Base-by-base conservation (phyloP, 169 alveolate genomes). In the Plasmodium chabaudi region DNA sequence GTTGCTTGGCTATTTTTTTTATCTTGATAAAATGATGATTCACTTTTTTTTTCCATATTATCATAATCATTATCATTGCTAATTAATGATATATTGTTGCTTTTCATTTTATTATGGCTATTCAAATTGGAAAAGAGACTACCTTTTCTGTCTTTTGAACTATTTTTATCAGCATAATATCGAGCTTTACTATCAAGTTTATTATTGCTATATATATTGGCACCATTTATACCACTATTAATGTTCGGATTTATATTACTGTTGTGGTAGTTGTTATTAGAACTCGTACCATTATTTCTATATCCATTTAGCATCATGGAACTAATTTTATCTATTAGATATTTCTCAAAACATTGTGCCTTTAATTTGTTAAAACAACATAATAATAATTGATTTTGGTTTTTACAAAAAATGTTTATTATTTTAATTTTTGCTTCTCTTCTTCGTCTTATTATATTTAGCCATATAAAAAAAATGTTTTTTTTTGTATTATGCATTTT, bases 381-480 rank as follows among this genome's bases (percentile, higher is more conserved):
- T 34, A 5, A 49, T 77, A 77, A 77, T 77, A 77, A 68, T 47
- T 68, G 42, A 6, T 77, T 34, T 44, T 63, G 46, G 56, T 77
- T 77, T 49, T 77, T 77, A 34, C 65, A 67, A 63, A 77, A 39
- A 39, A 47, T 13, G 2, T 39, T 39, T 42, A 77, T 51, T 56
- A 77, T 77, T 55, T 63, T 65, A 12, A 49, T 64, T n/a, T 42
- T 77, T 64, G 88, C 65, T 55, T 77, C 77, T 23, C 53, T 77
- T 68, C 46, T 63, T 34, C 34, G 63, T 49, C 59, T 77, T 13
- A 68, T 51, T 17, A 34, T 63, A 57, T 63, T 77, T 68, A 77
- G 25, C 88, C 88, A 77, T 39, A 51, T 25, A 53, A 25, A 51
- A 42, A 77, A 77, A 64, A 10, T 63, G 51, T 15, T 19, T 51